Base-by-base conservation (phyloP, 2,329 filamentous ascomycete genomes). In the Neophaeococcomyces mojaviensis region DNA sequence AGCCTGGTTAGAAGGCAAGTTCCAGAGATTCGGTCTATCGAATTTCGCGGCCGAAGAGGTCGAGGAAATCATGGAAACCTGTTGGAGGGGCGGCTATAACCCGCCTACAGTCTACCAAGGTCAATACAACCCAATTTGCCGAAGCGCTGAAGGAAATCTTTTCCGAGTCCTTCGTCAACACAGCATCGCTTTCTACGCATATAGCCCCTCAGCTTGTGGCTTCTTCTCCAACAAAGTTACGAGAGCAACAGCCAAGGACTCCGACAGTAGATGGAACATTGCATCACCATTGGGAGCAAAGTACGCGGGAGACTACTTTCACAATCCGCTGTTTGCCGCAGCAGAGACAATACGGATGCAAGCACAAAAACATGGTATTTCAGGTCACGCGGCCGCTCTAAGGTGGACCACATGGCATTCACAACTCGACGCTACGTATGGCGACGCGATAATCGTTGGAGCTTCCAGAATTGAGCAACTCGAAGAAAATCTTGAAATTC, bases 391-490 rank as follows among this genome's bases (percentile, higher is more conserved):
- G 22, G 56, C 55, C 9, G 57, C 55, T 22, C 48, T 59, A 16
- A 49, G 58, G 39, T 59, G 58, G 58, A 58, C 53, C 6, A 57
- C 56, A 1, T 57, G 55, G 53, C 58, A 59, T 46, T 59, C 56
- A 18, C 50, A 55, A 34, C 67, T 82, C 37, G 72, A 68, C 51
- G 61, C 74, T 52, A 71, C 68, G 53, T 62, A 68, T 33, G 73
- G 73, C 28, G 74, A 74, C 55, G 79, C 82, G 61, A 77, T 82
- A 53, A 68, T 82, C 42, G 72, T 82, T 40, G 79, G 79, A 28
- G 70, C 78, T 41, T 79, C 76, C 46, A 78, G 70, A 55, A 64
- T 74, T 39, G 67, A 69, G 43, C 78, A 83, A 64, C 66, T 82
- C 28, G 69, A 74, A 55, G 66, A 70, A 52, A 82, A 82, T 60